Evolutionary conservation across 345 rosid species (phyloP).

Genomic region (Heritiera fomes): DNA sequence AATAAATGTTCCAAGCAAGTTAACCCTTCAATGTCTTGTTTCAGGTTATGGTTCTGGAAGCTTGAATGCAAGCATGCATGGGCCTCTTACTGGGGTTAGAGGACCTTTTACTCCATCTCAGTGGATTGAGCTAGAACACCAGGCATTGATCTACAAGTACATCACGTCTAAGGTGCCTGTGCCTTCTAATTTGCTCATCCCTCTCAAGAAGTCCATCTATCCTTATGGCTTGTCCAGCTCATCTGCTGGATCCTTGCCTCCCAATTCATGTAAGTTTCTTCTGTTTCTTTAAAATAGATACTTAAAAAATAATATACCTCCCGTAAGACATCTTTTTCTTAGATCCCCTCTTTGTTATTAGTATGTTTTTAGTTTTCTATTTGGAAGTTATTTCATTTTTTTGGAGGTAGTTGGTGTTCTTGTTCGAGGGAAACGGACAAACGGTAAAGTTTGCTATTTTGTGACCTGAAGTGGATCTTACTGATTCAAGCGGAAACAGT

Average conservation of each 20-base stretch:
- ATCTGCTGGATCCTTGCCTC: constrained; percentile 46
- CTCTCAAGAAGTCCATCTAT: constrained; percentile 49
- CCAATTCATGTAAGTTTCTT: constrained; percentile 49
- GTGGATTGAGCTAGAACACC: constrained; percentile 71
- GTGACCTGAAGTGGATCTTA: no score
- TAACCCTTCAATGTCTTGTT: constrained; percentile 6
- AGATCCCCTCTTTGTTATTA: neutral
- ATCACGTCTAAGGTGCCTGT: constrained; percentile 57
- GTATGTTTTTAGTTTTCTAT: neutral
- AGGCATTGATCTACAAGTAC: constrained; percentile 73
- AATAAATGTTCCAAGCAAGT: constrained; percentile 18
- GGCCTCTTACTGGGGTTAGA: constrained; percentile 38
- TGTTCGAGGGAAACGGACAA: neutral
- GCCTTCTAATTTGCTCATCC: constrained; percentile 64
- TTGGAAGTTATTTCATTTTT: neutral
- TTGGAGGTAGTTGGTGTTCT: neutral
- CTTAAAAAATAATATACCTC: neutral
- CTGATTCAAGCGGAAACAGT: no score
- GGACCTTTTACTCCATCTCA: constrained; percentile 69
- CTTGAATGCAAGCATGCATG: constrained; percentile 63
- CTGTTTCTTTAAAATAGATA: neutral
- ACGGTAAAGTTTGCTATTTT: no score
- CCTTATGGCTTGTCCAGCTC: constrained; percentile 39
- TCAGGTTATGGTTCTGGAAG: constrained; percentile 53
- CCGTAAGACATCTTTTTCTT: neutral